phyloP scores from a whole-genome alignment of 148 eudicot species.

The Limonium bicolor region DNA sequence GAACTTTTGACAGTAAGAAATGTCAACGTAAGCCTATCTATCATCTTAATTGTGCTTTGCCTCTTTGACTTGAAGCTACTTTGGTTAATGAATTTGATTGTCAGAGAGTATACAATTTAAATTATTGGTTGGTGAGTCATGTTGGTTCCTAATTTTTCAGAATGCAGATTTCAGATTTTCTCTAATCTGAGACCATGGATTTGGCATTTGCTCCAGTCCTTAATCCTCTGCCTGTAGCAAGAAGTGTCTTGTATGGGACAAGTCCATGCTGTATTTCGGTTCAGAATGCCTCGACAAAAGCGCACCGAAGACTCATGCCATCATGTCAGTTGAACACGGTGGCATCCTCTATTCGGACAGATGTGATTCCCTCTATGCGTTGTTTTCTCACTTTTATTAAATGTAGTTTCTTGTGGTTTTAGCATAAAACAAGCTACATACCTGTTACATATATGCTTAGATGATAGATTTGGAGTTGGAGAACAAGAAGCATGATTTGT shows the following conservation, averaged over 20 bases:
- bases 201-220: conserved; percentile 12
- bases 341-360: conserved; percentile 13
- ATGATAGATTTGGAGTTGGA: conserved; percentile 34
- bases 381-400: conserved; percentile 1
- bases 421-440: conserved; percentile 17
- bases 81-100: too few species aligned
- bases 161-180: conserved; percentile 1
- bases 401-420: not conserved
- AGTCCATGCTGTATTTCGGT: not conserved
- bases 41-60: too few species aligned
- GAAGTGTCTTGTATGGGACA: not conserved
- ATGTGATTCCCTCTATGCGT: conserved; percentile 9
- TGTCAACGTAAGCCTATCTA: too few species aligned
- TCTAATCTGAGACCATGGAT: conserved; percentile 24
- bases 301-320: conserved; percentile 7
- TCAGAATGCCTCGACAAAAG: conserved; percentile 7
- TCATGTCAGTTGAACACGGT: too few species aligned
- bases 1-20: too few species aligned
- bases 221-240: conserved; percentile 3
- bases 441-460: conserved; percentile 12
- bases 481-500: conserved; percentile 43
- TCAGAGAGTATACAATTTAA: too few species aligned
- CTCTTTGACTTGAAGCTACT: too few species aligned
- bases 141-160: not conserved
- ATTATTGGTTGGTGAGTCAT: too few species aligned